Evolutionary conservation across 306 rosid species (phyloP).

Genomic region (Heteromeles arbutifolia): DNA sequence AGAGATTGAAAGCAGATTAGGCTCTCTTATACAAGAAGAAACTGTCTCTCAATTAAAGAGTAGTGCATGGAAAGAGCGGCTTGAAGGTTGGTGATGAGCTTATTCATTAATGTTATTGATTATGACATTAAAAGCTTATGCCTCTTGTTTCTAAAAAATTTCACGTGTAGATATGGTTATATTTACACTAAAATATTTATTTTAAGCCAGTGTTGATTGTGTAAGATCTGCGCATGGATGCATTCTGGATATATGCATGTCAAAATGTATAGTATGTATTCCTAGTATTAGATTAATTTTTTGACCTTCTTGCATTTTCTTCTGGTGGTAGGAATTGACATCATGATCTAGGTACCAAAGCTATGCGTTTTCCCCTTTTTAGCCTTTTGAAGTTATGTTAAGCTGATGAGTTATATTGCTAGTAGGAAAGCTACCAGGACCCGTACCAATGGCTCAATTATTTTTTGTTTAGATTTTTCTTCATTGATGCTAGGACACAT

Average conservation of each 20-base stretch:
- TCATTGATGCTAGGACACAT: neutral
- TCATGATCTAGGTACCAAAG: neutral
- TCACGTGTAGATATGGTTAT: neutral
- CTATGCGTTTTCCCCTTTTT: neutral
- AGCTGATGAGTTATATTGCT: neutral
- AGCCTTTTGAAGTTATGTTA: neutral
- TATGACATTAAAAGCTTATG: neutral
- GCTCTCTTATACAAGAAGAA: slow-evolving; percentile 73
- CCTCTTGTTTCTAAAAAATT: neutral
- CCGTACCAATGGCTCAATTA: neutral
- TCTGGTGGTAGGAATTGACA: neutral
- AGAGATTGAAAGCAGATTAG: slow-evolving; percentile 87
- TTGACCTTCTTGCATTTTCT: neutral
- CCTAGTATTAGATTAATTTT: neutral
- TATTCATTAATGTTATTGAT: neutral
- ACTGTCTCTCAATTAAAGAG: slow-evolving; percentile 78
- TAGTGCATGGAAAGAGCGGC: slow-evolving; percentile 90
- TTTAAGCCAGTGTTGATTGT: neutral
- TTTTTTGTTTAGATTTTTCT: neutral
- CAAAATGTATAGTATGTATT: neutral
- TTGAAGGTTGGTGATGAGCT: slow-evolving; percentile 62
- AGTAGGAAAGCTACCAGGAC: neutral
- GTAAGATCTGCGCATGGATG: neutral
- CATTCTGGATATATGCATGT: neutral
- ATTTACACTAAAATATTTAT: neutral